Percentiles rank a stretch among this genome's conserved stretches.
Conservation (phyloP, 1,284 basidiomycete genomes). For the Wallemia ichthyophaga region DNA sequence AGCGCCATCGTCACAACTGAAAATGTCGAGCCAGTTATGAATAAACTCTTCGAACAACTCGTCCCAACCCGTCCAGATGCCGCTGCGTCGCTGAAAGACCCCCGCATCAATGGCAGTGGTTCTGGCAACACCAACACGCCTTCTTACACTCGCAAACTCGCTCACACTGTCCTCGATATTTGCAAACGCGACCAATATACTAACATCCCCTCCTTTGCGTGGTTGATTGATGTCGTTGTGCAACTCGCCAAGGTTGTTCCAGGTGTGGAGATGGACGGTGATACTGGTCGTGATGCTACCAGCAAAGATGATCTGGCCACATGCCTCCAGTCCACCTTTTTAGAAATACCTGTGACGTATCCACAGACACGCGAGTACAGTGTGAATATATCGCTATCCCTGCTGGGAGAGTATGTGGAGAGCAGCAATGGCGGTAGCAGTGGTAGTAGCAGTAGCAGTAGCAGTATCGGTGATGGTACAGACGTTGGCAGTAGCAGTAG, state of each 20-base stretch:
- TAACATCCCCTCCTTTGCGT: constrained; percentile 72
- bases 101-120: constrained; percentile 20
- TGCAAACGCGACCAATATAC: constrained; percentile 55
- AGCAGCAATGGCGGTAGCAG: no score
- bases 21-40: constrained; percentile 64
- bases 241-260: constrained; percentile 24
- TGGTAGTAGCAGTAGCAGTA: no score
- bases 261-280: not conserved
- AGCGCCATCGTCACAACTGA: constrained; percentile 61
- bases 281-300: no score
- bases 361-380: not conserved
- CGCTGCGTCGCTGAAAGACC: constrained; percentile 13
- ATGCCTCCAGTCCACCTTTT: not conserved
- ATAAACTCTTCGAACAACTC: constrained; percentile 58
- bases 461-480: no score
- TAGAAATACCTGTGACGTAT: not conserved
- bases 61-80: constrained; percentile 26
- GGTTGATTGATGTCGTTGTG: constrained; percentile 78
- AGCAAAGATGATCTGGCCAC: not conserved
- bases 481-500: no score
- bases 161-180: constrained; percentile 49
- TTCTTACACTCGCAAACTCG: constrained; percentile 51
- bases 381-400: not conserved
- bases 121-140: constrained; percentile 24
- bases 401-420: not conserved